Base-by-base conservation (phyloP, 2,329 filamentous ascomycete genomes). In the Pseudocercospora fijiensis region DNA sequence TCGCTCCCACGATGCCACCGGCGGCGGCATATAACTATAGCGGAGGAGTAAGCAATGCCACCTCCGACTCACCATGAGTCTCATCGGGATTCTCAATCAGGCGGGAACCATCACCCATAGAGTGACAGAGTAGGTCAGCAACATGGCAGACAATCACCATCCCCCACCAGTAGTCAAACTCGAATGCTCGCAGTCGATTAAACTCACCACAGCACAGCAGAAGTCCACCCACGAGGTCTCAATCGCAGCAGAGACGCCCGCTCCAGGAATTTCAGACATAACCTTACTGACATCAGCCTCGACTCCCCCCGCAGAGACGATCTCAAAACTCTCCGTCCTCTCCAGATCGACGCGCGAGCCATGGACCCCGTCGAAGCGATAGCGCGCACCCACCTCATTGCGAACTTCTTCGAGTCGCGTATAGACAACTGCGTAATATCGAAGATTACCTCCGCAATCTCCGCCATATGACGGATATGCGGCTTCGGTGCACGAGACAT, bases 371-470 rank as follows among this genome's bases (percentile, higher is more conserved):
- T 52, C 1, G 24, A 22, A 28, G 49, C 49, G 16, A 52, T 52
- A 22, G 20, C 49, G 3, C 20, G 49, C 9, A 26, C 49, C 16
- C 49, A 52, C 24, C 24, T 52, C 3, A 16, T 26, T 11, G 11
- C 9, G 16, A 27, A 24, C 24, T 52, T 52, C 24, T 52, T 52
- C 24, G 49, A 52, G 16, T 52, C 49, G 16, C 49, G 49, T 10
- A 27, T 52, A 26, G 49, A 52, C 49, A 52, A 52, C 49, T 52
- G 27, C 49, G 24, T 52, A 52, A 52, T 7, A 52, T 52, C 13
- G 20, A 51, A 52, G 49, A 52, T 22, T 52, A 52, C 24, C 22
- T 52, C 4, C 49, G 49, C 24, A 52, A 52, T 11, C 20, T 52
- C 6, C 9, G 24, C 1, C 49, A 52, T 28, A 24, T 52, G 49